Evolutionary conservation across 192 early-diverging fungal genomes (phyloP), one percentile per base, ranked within the genome.

Genomic region (Backusella tarrabulga): DNA sequence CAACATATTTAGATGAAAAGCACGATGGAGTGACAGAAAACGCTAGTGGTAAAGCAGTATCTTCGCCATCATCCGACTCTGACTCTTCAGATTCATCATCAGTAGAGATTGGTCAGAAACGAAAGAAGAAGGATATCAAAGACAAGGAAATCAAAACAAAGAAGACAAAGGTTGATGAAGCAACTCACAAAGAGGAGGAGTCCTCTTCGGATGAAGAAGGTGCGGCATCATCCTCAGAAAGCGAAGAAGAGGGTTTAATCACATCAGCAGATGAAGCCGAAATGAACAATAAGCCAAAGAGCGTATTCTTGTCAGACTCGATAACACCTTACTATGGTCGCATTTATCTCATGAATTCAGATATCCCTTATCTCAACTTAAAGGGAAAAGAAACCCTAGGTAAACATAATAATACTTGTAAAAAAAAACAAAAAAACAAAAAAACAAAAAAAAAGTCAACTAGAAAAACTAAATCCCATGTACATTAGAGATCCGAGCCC

Each of bases 291-390:
- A 63, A 63, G 40, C 5, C 41, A 1, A 9, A 40, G 3, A 67
- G 15, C 34, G 42, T 67, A 7, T 73, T 67, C 15, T 29, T 56
- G 36, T 46, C 72, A 4, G 34, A 63, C 21, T 74, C 77, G 1
- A 19, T 79, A 26, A 9, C 26, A 32, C 73, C 78, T 26, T 79
- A 75, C 23, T 79, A 87, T 67, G 94, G 93, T 78, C 85, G 89
- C 67, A 35, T 95, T 5, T 87, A 88, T 76, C 71, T 94, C 44
- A 92, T 94, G 90, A 81, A 91, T 32, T 89, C 84, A 34, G 91
- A 92, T 60, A 81, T 91, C 15, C 85, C 85, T 3, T 86, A 79
- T 66, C 52, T 94, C 68, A 80, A 93, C 76, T 67, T 95, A 19
- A 73, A 72, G 5, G 92, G 91, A 1, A 71, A 78, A 17, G 85